Evolutionary conservation across 257 asterid species (phyloP).

Genomic region (Oldenlandia corymbosa): DNA sequence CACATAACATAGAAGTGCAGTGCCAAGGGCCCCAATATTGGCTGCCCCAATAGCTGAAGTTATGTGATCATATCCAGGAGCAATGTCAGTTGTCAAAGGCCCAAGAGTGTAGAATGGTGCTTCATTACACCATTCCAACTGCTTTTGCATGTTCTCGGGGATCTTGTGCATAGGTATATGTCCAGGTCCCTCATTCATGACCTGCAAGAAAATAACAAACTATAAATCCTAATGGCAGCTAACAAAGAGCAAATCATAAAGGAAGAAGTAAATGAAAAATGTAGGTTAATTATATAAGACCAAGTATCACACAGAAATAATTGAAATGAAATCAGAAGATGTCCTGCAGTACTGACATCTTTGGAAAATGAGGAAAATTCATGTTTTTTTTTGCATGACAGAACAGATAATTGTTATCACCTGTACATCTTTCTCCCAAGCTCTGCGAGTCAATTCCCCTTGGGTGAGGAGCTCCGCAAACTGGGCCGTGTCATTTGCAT

Average conservation of each 20-base stretch:
- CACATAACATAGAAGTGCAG: conserved; percentile 87
- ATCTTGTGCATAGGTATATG: conserved; percentile 91
- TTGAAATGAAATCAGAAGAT: neutral
- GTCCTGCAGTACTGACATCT: neutral
- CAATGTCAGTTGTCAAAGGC: conserved; percentile 86
- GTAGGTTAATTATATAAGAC: neutral
- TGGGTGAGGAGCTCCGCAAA: conserved; percentile 92
- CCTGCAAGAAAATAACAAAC: conserved; percentile 36
- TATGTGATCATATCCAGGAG: conserved; percentile 92
- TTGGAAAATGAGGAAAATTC: neutral
- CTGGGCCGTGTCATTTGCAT: conserved; percentile 95
- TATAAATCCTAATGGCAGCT: neutral
- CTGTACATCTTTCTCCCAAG: conserved; percentile 98
- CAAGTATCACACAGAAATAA: too few species aligned
- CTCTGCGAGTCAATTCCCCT: conserved; percentile 88
- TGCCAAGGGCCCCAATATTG: conserved; percentile 95
- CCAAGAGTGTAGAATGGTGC: conserved; percentile 97
- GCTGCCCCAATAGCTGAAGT: conserved; percentile 97
- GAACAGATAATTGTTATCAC: conserved; percentile 20
- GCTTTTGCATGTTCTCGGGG: conserved; percentile 96
- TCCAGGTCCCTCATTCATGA: conserved; percentile 96
- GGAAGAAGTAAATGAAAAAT: neutral
- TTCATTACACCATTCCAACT: conserved; percentile 90
- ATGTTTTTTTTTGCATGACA: too few species aligned
- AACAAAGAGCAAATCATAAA: neutral